phyloP scores from a whole-genome alignment of 495 filamentous ascomycete genomes.

The Daldinia concentrica region DNA sequence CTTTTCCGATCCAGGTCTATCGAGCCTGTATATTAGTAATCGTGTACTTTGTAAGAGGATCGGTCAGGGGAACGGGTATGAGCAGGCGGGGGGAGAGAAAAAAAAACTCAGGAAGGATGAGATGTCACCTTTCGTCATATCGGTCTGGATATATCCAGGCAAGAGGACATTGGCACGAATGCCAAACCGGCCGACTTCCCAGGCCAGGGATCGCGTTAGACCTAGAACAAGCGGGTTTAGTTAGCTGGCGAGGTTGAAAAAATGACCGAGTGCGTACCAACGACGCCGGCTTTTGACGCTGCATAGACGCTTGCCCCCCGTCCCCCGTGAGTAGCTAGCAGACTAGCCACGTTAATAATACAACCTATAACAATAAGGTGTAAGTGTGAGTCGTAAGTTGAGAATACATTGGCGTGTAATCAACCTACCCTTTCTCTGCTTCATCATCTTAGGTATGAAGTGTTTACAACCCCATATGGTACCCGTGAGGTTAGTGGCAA shows the following conservation, averaged over 20 bases:
- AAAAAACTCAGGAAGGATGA: constrained; percentile 28
- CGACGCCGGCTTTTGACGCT: constrained; percentile 79
- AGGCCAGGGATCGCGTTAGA: constrained; percentile 74
- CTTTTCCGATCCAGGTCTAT: constrained; percentile 45
- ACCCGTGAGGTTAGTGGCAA: constrained; percentile 76
- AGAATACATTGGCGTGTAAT: background rate
- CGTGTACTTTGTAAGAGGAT: constrained; percentile 23
- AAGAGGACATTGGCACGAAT: constrained; percentile 81
- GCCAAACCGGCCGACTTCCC: constrained; percentile 64
- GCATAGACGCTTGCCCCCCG: constrained; percentile 76
- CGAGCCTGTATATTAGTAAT: constrained; percentile 47
- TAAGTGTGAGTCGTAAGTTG: background rate
- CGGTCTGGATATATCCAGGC: constrained; percentile 84
- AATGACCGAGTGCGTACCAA: constrained; percentile 58
- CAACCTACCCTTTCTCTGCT: constrained; percentile 44
- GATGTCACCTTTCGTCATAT: constrained; percentile 73
- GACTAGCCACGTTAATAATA: constrained; percentile 83
- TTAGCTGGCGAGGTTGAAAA: constrained; percentile 11
- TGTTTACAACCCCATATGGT: constrained; percentile 71
- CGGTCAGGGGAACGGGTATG: constrained; percentile 5
- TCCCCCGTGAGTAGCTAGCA: constrained; percentile 71
- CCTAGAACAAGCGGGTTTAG: constrained; percentile 46
- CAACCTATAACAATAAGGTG: constrained; percentile 53
- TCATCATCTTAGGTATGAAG: constrained; percentile 63
- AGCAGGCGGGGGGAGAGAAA: constrained; percentile 4